These are phyloP conservation scores for Vararia minispora DNA, from an alignment of 768 basidiomycete species.

Conservation along the genomic window DNA sequence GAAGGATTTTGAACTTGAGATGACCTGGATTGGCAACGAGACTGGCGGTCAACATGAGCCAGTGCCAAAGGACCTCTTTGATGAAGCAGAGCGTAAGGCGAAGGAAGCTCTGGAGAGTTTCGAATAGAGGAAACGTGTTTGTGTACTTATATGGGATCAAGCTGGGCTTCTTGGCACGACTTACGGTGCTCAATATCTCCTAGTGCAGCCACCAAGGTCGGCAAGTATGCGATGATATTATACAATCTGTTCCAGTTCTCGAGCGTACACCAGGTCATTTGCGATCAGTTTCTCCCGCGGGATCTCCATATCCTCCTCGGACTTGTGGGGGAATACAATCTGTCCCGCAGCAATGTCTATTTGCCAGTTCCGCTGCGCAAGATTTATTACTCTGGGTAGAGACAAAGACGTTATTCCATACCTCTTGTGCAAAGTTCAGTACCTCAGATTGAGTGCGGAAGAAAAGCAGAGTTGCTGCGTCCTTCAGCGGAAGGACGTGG, in stretches of 20 bases:
- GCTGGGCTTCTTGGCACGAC: neutral
- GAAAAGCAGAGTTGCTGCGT: conserved; percentile 86
- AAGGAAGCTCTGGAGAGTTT: conserved; percentile 74
- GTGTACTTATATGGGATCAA: neutral
- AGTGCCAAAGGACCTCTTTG: conserved; percentile 76
- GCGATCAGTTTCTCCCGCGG: conserved; percentile 77
- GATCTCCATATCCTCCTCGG: conserved; percentile 76
- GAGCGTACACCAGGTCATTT: conserved; percentile 68
- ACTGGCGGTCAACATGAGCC: conserved; percentile 68
- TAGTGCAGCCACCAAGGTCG: no score
- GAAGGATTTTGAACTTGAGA: conserved; percentile 95
- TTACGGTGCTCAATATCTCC: no score
- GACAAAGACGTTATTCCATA: conserved; percentile 23
- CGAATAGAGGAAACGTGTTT: conserved; percentile 25
- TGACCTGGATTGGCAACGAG: conserved; percentile 92
- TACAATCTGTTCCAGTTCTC: conserved; percentile 87
- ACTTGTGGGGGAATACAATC: conserved; percentile 72
- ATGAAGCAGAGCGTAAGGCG: conserved; percentile 81
- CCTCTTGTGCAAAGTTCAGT: conserved; percentile 71
- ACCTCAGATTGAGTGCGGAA: conserved; percentile 77
- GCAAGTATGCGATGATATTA: conserved; percentile 31
- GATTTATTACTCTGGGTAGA: conserved; percentile 1
- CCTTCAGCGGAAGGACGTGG: conserved; percentile 78
- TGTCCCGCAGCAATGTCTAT: conserved; percentile 58
- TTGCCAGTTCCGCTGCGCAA: conserved; percentile 68